Conservation (phyloP, 495 filamentous ascomycete genomes). For the Penicillium turbatum region DNA sequence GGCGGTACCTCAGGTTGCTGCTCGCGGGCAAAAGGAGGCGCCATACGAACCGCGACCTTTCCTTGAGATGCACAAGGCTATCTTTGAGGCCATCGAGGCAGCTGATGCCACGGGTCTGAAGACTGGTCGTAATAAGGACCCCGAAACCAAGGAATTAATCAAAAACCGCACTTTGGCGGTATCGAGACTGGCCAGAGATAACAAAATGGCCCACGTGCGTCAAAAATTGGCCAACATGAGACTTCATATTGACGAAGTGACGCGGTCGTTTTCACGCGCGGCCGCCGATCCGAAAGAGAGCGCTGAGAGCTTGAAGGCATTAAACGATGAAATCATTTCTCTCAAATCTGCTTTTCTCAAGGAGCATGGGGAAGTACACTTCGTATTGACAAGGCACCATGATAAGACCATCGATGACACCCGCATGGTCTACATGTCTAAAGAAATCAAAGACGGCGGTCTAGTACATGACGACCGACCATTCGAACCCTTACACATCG, state of each 20-base stretch:
- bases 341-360: constrained; percentile 4
- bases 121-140: background rate
- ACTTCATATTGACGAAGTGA: constrained; percentile 25
- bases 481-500: constrained; percentile 51
- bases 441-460: constrained; percentile 38
- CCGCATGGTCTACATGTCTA: constrained; percentile 14
- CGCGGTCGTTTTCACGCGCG: constrained; percentile 26
- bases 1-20: constrained; percentile 20
- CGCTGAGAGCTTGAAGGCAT: constrained; percentile 28
- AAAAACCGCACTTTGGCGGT: background rate
- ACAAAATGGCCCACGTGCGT: constrained; percentile 22
- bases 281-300: constrained; percentile 29
- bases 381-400: constrained; percentile 7
- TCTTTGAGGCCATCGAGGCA: constrained; percentile 6
- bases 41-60: constrained; percentile 22
- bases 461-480: constrained; percentile 62
- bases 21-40: constrained; percentile 4
- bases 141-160: background rate
- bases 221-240: constrained; percentile 26
- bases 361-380: constrained; percentile 20
- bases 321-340: constrained; percentile 21
- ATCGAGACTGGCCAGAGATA: constrained; percentile 31
- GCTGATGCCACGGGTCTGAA: background rate
- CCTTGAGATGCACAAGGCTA: constrained; percentile 19
- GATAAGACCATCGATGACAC: constrained; percentile 21